phyloP scores from a whole-genome alignment of 2,329 filamentous ascomycete species.

The Tympanopsis confertula region DNA sequence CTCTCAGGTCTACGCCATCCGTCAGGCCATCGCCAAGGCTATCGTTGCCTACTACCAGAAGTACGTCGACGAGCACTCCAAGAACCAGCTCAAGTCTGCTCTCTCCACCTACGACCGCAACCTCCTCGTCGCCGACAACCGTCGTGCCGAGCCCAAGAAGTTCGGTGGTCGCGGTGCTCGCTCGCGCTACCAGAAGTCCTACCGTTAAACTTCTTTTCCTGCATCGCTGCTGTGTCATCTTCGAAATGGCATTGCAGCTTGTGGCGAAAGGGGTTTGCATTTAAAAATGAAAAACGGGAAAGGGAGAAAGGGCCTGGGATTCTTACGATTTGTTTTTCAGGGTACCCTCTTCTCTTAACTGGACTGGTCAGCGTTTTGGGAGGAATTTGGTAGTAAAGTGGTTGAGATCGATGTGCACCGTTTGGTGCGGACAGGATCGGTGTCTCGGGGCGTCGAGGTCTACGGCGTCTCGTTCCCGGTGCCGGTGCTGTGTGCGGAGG shows the following conservation, averaged over 20 bases:
- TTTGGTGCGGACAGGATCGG: too few relatives aligned
- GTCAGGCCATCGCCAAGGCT: conserved; percentile 96
- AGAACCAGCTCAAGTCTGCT: conserved; percentile 97
- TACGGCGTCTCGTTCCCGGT: too few relatives aligned
- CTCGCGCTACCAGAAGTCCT: conserved; percentile 96
- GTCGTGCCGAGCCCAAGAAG: conserved; percentile 99
- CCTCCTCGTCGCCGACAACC: conserved; percentile 97
- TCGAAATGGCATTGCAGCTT: neutral
- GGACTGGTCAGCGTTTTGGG: neutral
- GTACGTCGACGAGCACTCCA: conserved; percentile 99
- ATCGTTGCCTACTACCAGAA: conserved; percentile 99
- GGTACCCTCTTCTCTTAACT: neutral
- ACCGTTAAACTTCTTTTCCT: conserved; percentile 61
- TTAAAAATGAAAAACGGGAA: neutral
- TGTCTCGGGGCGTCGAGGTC: too few relatives aligned
- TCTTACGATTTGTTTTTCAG: neutral
- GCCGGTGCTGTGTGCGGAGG: conserved; percentile 2
- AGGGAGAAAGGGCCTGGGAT: neutral
- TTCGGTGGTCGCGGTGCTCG: conserved; percentile 87
- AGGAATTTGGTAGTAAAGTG: neutral
- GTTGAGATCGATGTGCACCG: too few relatives aligned
- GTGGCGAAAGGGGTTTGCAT: neutral
- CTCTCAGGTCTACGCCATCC: conserved; percentile 94
- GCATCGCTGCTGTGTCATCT: conserved; percentile 4
- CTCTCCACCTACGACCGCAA: conserved; percentile 93